Evolutionary conservation across 2,329 filamentous ascomycete genomes (phyloP).

Genomic region (Epichloe gansuensis): DNA sequence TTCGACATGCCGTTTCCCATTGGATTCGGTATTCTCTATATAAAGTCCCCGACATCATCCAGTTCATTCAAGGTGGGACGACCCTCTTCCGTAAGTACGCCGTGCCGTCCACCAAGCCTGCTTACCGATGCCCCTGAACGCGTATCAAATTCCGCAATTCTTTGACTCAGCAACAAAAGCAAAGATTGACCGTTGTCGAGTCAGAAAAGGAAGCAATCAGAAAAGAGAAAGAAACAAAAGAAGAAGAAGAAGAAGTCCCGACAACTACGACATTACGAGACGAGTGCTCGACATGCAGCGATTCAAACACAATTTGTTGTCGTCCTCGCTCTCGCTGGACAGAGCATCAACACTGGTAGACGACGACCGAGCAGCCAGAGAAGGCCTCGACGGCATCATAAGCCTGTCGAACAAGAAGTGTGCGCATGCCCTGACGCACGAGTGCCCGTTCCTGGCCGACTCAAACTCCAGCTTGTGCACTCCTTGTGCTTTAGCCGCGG

Average conservation of each 20-base stretch:
- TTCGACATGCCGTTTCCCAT: neutral
- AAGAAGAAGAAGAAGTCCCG: neutral
- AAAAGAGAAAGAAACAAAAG: neutral
- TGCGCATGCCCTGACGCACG: conserved; percentile 15
- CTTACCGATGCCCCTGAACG: neutral
- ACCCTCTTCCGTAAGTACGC: neutral
- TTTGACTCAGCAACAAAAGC: neutral
- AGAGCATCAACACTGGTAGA: neutral
- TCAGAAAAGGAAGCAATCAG: neutral
- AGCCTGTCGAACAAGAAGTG: conserved; percentile 17
- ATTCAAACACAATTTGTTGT: neutral
- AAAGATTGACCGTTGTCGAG: neutral
- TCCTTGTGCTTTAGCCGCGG: conserved; percentile 12
- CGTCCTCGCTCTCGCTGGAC: neutral
- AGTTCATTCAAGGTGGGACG: neutral
- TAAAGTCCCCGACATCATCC: neutral
- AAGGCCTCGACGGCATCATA: conserved; percentile 5
- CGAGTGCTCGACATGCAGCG: neutral
- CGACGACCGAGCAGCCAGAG: neutral
- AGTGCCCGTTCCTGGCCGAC: conserved; percentile 17
- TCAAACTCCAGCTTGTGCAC: conserved; percentile 16
- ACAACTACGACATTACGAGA: neutral
- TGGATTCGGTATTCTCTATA: neutral
- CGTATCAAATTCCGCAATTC: neutral
- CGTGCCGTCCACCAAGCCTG: neutral